Evolutionary conservation across 495 filamentous ascomycete genomes (phyloP).

Genomic region (Penicillium turbatum): DNA sequence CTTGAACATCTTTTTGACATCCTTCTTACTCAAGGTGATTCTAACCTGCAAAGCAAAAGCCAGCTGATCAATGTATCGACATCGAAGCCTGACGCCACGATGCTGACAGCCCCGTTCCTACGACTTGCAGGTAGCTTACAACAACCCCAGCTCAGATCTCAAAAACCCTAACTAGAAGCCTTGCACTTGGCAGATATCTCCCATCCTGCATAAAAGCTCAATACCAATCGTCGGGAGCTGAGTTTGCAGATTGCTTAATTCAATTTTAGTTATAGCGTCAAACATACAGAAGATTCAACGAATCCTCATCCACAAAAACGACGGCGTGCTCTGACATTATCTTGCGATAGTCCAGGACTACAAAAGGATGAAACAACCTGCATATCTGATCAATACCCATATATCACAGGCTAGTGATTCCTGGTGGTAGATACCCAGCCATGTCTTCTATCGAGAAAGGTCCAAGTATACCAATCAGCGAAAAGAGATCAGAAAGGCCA

Average conservation of each 20-base stretch:
- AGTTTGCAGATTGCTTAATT: slow-evolving; percentile 9
- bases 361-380: not conserved
- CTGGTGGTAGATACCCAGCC: not conserved
- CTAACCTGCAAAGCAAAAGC: no score
- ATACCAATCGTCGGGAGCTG: not conserved
- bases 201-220: no score
- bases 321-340: slow-evolving; percentile 12
- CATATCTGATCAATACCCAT: no score
- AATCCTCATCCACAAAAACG: slow-evolving; percentile 1
- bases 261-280: slow-evolving; percentile 5
- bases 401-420: no score
- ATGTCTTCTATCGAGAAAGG: slow-evolving; percentile 8
- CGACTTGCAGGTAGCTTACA: no score
- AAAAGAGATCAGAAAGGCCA: not conserved
- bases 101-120: no score
- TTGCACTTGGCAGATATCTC: no score
- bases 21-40: no score
- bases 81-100: no score
- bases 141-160: no score
- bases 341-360: not conserved
- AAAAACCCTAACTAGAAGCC: not conserved
- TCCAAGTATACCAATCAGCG: not conserved
- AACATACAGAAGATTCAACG: not conserved
- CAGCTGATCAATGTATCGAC: no score
- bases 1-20: no score